These are phyloP conservation scores for Ganoderma leucocontextum DNA, from an alignment of 1,284 basidiomycete genomes.

Conservation along the genomic window DNA sequence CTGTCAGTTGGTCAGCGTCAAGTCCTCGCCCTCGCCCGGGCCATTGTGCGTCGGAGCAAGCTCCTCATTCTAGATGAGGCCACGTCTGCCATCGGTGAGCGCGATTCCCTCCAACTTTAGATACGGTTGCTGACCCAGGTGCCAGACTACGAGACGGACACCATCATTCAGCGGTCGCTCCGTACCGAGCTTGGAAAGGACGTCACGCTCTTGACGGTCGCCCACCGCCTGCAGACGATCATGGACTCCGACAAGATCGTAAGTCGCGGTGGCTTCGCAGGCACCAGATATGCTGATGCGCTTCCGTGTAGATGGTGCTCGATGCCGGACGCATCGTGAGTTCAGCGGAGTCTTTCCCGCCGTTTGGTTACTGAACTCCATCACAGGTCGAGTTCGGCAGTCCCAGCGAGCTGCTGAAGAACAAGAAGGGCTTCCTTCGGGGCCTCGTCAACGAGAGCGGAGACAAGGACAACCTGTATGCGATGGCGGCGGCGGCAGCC, in stretches of 20 bases:
- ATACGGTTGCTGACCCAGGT: neutral
- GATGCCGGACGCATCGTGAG: constrained; percentile 47
- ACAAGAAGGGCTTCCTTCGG: constrained; percentile 58
- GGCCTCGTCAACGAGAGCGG: constrained; percentile 65
- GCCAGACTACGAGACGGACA: constrained; percentile 64
- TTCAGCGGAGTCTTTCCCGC: neutral
- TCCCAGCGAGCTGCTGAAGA: constrained; percentile 67
- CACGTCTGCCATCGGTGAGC: constrained; percentile 40
- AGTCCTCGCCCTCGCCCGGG: constrained; percentile 66
- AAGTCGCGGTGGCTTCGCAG: constrained; percentile 34
- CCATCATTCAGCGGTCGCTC: constrained; percentile 65
- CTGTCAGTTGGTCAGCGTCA: constrained; percentile 66
- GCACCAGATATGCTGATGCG: constrained; percentile 7
- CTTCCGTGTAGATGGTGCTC: constrained; percentile 45
- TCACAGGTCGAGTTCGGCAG: constrained; percentile 63
- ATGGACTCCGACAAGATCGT: constrained; percentile 63
- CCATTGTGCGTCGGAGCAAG: constrained; percentile 67
- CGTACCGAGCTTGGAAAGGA: constrained; percentile 59
- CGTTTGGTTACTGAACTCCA: neutral
- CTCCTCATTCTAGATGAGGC: constrained; percentile 68
- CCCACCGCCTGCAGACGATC: constrained; percentile 75
- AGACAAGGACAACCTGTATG: constrained; percentile 57
- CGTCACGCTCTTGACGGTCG: constrained; percentile 70
- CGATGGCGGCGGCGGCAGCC: constrained; percentile 45
- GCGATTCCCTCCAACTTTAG: neutral